phyloP scores from a whole-genome alignment of 2,329 filamentous ascomycete species.

The Cephalotrichum gorgonifer region DNA sequence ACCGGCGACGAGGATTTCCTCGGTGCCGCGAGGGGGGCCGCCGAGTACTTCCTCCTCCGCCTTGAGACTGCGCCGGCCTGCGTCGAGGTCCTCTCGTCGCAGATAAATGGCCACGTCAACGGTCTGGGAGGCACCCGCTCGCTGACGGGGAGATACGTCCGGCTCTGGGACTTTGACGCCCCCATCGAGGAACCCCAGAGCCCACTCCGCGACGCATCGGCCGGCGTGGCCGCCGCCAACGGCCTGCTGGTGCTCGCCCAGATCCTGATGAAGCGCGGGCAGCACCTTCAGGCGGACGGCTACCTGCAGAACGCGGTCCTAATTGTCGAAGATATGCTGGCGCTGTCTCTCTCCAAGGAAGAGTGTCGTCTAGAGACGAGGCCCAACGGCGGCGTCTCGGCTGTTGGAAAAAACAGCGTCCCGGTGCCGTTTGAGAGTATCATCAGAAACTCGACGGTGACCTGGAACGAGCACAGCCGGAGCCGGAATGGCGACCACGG shows the following conservation, averaged over 20 bases:
- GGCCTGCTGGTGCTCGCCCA: conserved; percentile 28
- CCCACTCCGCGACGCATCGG: conserved; percentile 25
- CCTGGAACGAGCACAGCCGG: conserved; percentile 13
- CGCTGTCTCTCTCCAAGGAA: conserved; percentile 14
- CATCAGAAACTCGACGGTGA: conserved; percentile 20
- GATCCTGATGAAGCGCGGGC: conserved; percentile 13
- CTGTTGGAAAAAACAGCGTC: too few species aligned
- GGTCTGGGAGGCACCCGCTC: too few species aligned
- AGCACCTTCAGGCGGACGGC: conserved; percentile 8
- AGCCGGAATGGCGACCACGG: conserved; percentile 24
- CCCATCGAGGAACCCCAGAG: conserved; percentile 19
- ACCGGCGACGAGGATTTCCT: conserved; percentile 32
- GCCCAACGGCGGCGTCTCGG: too few species aligned
- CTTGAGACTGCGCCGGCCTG: conserved; percentile 21
- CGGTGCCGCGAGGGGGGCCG: conserved; percentile 30
- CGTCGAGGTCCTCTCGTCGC: conserved; percentile 14
- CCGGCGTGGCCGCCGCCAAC: conserved; percentile 29
- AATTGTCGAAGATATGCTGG: conserved; percentile 19
- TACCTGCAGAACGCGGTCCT: conserved; percentile 17
- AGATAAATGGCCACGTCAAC: conserved; percentile 12
- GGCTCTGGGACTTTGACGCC: conserved; percentile 37
- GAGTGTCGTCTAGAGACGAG: not conserved
- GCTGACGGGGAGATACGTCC: conserved; percentile 20
- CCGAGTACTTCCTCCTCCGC: conserved; percentile 36
- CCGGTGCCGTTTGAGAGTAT: conserved; percentile 1